A percentile compares a stretch with the other conserved stretches of the same genome.
These are phyloP conservation scores for Gnaphalium uliginosum DNA, from an alignment of 129 eudicot genomes.

Conservation along the genomic window DNA sequence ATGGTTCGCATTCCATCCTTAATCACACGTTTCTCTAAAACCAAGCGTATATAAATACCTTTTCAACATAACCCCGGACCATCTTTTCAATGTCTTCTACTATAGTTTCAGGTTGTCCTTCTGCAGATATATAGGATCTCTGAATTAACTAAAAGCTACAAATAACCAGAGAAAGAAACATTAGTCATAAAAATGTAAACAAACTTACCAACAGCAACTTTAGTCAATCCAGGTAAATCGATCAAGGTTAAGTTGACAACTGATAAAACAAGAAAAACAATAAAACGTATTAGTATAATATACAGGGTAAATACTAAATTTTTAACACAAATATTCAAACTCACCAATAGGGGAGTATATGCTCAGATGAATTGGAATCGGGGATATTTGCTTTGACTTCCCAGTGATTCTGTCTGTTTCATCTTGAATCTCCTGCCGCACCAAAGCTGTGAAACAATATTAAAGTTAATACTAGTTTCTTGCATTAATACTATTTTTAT, in stretches of 20 bases:
- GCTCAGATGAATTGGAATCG: constrained; percentile 61
- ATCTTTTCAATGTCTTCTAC: constrained; percentile 92
- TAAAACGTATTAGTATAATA: constrained; percentile 17
- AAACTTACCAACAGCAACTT: constrained; percentile 90
- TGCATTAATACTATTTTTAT: neutral
- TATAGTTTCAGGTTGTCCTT: constrained; percentile 91
- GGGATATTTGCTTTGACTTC: constrained; percentile 61
- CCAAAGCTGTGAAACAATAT: constrained; percentile 40
- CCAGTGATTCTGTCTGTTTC: constrained; percentile 72
- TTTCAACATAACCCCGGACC: constrained; percentile 94
- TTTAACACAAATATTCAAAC: neutral
- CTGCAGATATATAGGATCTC: constrained; percentile 42
- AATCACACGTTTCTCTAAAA: neutral
- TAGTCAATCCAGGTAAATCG: constrained; percentile 94
- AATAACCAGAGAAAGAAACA: neutral
- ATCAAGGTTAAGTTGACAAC: constrained; percentile 91
- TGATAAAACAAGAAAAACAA: constrained; percentile 40
- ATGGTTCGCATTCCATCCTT: neutral
- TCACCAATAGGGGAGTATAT: constrained; percentile 61
- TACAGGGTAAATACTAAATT: neutral
- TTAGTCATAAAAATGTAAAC: constrained; percentile 17
- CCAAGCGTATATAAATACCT: constrained; percentile 43
- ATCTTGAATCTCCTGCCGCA: constrained; percentile 62
- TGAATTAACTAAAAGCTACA: constrained; percentile 15
- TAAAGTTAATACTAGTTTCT: neutral